Conservation (phyloP, 78 protist species). For the Dictyostelium brefeldianum region DNA sequence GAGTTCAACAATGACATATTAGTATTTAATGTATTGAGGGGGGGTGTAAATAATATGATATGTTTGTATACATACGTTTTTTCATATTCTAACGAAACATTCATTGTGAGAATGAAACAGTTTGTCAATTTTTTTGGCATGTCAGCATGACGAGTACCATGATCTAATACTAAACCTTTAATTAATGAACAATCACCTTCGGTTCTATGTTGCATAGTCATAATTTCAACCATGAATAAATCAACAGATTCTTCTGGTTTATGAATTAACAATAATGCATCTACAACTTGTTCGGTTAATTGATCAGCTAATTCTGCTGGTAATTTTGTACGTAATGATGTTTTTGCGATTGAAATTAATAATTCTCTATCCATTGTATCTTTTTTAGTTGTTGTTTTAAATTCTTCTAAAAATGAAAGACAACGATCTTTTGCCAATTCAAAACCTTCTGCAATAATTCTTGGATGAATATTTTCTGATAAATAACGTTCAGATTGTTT, state of each 20-base stretch:
- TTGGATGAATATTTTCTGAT: constrained; percentile 99
- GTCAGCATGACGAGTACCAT: constrained; percentile 99
- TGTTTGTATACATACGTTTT: constrained; percentile 85
- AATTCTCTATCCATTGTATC: constrained; percentile 89
- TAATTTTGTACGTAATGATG: constrained; percentile 96
- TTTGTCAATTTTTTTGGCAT: constrained; percentile 96
- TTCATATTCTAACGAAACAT: constrained; percentile 99
- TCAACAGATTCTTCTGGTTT: constrained; percentile 90
- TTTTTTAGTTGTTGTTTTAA: constrained; percentile 31
- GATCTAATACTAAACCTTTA: constrained; percentile 99
- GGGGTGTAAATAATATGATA: neutral
- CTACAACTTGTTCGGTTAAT: constrained; percentile 95
- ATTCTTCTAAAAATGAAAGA: constrained; percentile 85
- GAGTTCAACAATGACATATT: neutral
- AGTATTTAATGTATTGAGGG: neutral
- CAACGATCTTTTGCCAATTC: constrained; percentile 93
- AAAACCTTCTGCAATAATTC: constrained; percentile 97
- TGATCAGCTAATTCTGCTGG: constrained; percentile 86
- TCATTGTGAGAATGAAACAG: constrained; percentile 94
- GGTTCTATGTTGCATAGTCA: constrained; percentile 98
- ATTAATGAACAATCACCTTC: constrained; percentile 93
- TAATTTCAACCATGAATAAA: constrained; percentile 99
- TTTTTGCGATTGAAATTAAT: constrained; percentile 93
- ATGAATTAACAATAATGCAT: constrained; percentile 94
- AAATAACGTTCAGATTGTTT: constrained; percentile 95